Percentiles rank a stretch among this genome's conserved stretches.
Conservation (phyloP, 2,329 filamentous ascomycete genomes). For the Hypoxylon sp. region DNA sequence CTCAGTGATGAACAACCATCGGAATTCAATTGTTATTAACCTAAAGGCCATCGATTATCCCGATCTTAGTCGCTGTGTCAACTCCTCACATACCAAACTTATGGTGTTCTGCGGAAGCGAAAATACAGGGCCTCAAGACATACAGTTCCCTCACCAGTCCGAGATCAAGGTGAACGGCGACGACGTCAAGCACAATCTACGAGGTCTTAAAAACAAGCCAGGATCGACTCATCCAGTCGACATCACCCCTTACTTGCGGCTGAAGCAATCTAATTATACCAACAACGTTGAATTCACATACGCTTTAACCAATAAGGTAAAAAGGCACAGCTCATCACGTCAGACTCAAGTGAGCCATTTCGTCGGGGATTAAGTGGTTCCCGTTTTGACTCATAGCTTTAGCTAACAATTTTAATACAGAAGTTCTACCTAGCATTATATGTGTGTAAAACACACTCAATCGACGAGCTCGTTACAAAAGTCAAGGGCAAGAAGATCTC, state of each 20-base stretch:
- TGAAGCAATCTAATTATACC: constrained; percentile 75
- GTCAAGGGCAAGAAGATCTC: constrained; percentile 81
- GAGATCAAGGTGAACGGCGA: constrained; percentile 92
- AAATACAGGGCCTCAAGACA: constrained; percentile 75
- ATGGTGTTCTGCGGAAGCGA: constrained; percentile 88
- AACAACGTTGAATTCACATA: constrained; percentile 92
- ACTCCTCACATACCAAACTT: constrained; percentile 76
- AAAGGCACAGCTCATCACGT: constrained; percentile 53
- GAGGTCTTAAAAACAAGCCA: constrained; percentile 95
- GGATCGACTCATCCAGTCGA: constrained; percentile 95
- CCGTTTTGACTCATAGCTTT: constrained; percentile 14
- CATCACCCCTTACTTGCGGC: constrained; percentile 82
- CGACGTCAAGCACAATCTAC: constrained; percentile 92
- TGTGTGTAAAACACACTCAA: constrained; percentile 80
- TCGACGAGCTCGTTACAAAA: constrained; percentile 77
- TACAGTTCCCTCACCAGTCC: constrained; percentile 91
- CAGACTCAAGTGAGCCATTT: constrained; percentile 51
- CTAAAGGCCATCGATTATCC: constrained; percentile 67
- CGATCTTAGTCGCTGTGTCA: constrained; percentile 68
- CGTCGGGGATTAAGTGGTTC: constrained; percentile 42
- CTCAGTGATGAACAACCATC: constrained; percentile 69
- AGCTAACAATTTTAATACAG: constrained; percentile 60
- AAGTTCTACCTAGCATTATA: constrained; percentile 81
- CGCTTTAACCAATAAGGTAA: constrained; percentile 88
- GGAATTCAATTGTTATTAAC: constrained; percentile 63